Percentiles rank a stretch among this genome's conserved stretches.
These are phyloP conservation scores for Mycogone perniciosa DNA, from an alignment of 2,329 filamentous ascomycete genomes.

Conservation along the genomic window DNA sequence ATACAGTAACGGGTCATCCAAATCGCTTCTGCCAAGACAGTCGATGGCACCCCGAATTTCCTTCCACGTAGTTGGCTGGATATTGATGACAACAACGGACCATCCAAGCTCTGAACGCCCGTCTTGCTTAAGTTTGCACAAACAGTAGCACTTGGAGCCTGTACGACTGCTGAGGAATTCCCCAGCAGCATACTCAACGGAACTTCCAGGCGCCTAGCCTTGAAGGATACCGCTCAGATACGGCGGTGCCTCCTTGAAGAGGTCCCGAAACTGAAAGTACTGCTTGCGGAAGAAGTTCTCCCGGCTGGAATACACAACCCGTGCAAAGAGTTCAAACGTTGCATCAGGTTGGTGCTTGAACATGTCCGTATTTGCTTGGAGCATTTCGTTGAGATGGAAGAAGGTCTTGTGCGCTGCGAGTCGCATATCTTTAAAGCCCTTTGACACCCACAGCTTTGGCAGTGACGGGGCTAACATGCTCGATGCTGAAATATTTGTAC, in stretches of 20 bases:
- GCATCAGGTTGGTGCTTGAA: constrained; percentile 30
- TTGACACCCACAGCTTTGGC: not conserved
- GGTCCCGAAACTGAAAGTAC: constrained; percentile 57
- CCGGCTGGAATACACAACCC: constrained; percentile 51
- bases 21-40: constrained; percentile 22
- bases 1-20: constrained; percentile 15
- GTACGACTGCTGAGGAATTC: constrained; percentile 15
- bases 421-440: not conserved
- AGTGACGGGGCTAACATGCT: not conserved
- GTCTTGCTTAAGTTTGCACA: constrained; percentile 22
- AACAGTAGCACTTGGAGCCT: constrained; percentile 26
- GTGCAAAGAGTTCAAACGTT: constrained; percentile 57
- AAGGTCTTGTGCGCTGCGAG: constrained; percentile 38
- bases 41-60: constrained; percentile 22
- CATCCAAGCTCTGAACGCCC: constrained; percentile 19
- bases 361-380: constrained; percentile 36
- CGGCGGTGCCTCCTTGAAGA: constrained; percentile 53
- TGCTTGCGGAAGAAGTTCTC: constrained; percentile 46
- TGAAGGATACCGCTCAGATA: constrained; percentile 31
- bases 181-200: constrained; percentile 19
- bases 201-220: constrained; percentile 23
- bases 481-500: not conserved
- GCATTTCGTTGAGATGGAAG: constrained; percentile 57
- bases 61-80: constrained; percentile 24
- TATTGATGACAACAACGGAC: constrained; percentile 20